phyloP scores from a whole-genome alignment of 495 filamentous ascomycete species.

The Penicillium canescens region DNA sequence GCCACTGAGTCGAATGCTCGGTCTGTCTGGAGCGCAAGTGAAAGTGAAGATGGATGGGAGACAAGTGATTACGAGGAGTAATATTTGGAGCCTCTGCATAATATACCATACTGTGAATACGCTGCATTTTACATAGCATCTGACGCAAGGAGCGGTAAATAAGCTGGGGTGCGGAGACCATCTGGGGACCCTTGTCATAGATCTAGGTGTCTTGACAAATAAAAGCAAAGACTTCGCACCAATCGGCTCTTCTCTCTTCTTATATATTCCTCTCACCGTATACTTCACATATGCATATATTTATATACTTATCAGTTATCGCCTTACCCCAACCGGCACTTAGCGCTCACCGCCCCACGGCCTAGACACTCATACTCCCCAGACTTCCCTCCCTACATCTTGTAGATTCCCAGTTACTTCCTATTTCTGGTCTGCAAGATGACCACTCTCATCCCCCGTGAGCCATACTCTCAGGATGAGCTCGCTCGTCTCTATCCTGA shows the following conservation, averaged over 20 bases:
- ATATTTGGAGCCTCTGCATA: constrained; percentile 5
- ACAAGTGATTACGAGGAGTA: constrained; percentile 30
- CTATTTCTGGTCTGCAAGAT: constrained; percentile 45
- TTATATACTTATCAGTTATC: no score
- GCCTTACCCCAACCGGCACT: no score
- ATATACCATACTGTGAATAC: constrained; percentile 2
- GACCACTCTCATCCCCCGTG: constrained; percentile 73
- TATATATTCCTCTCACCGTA: no score
- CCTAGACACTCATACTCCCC: constrained; percentile 5
- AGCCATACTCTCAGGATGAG: constrained; percentile 80
- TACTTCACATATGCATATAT: no score
- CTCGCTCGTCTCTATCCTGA: constrained; percentile 78
- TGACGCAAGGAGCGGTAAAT: no score
- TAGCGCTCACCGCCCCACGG: constrained; percentile 14
- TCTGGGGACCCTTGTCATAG: no score
- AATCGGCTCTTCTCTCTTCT: no score
- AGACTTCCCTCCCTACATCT: constrained; percentile 1
- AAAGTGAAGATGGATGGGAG: constrained; percentile 47
- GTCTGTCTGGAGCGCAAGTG: constrained; percentile 41
- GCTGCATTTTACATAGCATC: not conserved
- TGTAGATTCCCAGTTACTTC: not conserved
- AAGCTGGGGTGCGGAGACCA: no score
- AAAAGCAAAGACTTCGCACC: no score
- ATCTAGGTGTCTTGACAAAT: no score
- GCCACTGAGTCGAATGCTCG: constrained; percentile 1